Conservation (phyloP, 1,139 yeast species). For the Citeromyces siamensis region DNA sequence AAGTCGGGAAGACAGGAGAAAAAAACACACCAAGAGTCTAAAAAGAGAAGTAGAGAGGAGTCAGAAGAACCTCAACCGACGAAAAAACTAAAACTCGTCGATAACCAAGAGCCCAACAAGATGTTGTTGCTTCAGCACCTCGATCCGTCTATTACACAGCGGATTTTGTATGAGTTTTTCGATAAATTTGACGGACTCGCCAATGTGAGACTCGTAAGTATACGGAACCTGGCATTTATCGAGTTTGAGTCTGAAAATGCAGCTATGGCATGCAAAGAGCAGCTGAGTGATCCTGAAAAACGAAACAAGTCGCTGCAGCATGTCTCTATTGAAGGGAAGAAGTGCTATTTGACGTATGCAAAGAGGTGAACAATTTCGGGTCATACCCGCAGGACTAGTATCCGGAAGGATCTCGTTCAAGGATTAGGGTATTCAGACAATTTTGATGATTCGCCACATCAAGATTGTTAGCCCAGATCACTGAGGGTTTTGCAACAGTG, state of each 20-base stretch:
- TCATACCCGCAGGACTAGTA: no score
- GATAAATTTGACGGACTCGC: conserved; percentile 42
- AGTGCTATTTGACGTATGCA: conserved; percentile 34
- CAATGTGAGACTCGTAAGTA: conserved; percentile 53
- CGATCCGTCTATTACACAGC: conserved; percentile 31
- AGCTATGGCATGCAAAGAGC: conserved; percentile 31
- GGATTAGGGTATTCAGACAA: no score
- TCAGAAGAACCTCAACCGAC: conserved; percentile 11
- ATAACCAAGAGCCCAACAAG: conserved; percentile 38
- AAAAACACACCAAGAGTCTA: conserved; percentile 9
- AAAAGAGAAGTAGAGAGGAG: conserved; percentile 12
- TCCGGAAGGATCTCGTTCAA: no score
- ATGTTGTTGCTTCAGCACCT: conserved; percentile 58
- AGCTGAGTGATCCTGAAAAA: conserved; percentile 15
- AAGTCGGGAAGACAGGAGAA: conserved; percentile 17
- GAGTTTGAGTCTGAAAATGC: conserved; percentile 52
- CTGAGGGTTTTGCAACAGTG: no score
- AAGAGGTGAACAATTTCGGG: conserved; percentile 33
- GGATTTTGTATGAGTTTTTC: conserved; percentile 31
- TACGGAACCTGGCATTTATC: conserved; percentile 65
- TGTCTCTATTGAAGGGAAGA: conserved; percentile 21
- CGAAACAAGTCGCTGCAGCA: conserved; percentile 9
- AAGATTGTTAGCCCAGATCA: no score
- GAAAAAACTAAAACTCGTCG: conserved; percentile 10
- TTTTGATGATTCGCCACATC: no score